A percentile compares a stretch with the other conserved stretches of the same genome.
Evolutionary conservation across 441 rosid genomes (phyloP).

Genomic region (Populus tomentosa): DNA sequence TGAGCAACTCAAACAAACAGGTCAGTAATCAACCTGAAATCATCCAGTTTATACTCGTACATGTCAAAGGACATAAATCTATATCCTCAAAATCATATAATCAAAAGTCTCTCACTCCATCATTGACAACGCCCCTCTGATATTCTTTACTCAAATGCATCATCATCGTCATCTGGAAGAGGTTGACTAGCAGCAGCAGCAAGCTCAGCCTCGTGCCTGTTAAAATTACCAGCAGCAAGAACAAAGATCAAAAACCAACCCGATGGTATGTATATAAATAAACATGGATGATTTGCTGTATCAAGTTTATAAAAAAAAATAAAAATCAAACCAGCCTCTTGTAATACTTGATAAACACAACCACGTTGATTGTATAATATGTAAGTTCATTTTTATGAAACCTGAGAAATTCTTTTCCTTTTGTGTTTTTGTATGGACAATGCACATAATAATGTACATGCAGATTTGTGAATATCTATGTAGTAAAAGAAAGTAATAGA

Average conservation of each 20-base stretch:
- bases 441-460: neutral
- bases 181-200: constrained; percentile 64
- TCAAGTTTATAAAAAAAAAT: neutral
- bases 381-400: neutral
- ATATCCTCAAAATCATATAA: constrained; percentile 24
- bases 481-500: neutral
- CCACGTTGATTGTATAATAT: neutral
- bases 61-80: constrained; percentile 15
- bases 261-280: neutral
- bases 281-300: neutral
- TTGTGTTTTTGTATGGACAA: neutral
- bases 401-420: neutral
- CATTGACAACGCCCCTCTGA: neutral
- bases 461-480: neutral
- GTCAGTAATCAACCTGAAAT: constrained; percentile 14
- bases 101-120: neutral
- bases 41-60: constrained; percentile 15
- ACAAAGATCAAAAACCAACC: neutral
- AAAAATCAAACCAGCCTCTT: neutral
- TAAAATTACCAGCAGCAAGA: neutral
- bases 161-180: constrained; percentile 75
- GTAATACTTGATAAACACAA: neutral
- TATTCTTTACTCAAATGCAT: constrained; percentile 46
- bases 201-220: constrained; percentile 77
- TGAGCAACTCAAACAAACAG: neutral